Evolutionary conservation across 306 rosid species (phyloP).

Genomic region (Gynostemma pentaphyllum): DNA sequence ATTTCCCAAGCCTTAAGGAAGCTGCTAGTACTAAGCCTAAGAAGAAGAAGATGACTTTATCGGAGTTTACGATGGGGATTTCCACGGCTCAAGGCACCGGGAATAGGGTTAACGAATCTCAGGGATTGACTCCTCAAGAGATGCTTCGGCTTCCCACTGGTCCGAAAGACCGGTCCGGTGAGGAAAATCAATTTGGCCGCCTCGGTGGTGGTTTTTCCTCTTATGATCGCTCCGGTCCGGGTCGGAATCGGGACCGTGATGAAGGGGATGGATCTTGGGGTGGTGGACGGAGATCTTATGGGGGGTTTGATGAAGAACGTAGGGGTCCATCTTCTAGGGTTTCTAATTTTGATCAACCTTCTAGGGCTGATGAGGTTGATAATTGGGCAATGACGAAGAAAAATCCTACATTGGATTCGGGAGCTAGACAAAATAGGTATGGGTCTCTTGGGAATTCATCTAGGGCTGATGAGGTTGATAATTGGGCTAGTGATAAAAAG

Average conservation of each 20-base stretch:
- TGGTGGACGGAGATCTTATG: constrained; percentile 56
- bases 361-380: constrained; percentile 95
- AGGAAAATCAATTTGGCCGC: constrained; percentile 60
- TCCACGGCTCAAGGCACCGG: constrained; percentile 7
- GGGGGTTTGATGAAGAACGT: constrained; percentile 87
- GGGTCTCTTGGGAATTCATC: constrained; percentile 34
- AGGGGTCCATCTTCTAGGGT: constrained; percentile 65
- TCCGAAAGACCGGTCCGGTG: constrained; percentile 63
- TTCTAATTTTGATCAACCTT: constrained; percentile 77
- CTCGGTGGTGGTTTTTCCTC: constrained; percentile 64
- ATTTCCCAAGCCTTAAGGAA: constrained; percentile 78
- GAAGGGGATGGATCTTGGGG: constrained; percentile 77
- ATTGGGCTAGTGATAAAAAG: constrained; percentile 62
- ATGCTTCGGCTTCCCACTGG: constrained; percentile 78
- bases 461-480: constrained; percentile 77
- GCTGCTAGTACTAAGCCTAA: constrained; percentile 55
- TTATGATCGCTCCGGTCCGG: constrained; percentile 35
- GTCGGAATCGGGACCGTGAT: constrained; percentile 50
- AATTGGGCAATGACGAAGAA: constrained; percentile 71
- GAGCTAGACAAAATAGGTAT: constrained; percentile 58
- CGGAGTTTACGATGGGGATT: constrained; percentile 14
- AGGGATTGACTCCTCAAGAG: constrained; percentile 61
- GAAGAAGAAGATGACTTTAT: constrained; percentile 56
- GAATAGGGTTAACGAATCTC: neutral
- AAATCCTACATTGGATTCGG: constrained; percentile 50